These are phyloP conservation scores for Gnomoniopsis smithogilvyi DNA, from an alignment of 2,329 filamentous ascomycete species.

Conservation along the genomic window DNA sequence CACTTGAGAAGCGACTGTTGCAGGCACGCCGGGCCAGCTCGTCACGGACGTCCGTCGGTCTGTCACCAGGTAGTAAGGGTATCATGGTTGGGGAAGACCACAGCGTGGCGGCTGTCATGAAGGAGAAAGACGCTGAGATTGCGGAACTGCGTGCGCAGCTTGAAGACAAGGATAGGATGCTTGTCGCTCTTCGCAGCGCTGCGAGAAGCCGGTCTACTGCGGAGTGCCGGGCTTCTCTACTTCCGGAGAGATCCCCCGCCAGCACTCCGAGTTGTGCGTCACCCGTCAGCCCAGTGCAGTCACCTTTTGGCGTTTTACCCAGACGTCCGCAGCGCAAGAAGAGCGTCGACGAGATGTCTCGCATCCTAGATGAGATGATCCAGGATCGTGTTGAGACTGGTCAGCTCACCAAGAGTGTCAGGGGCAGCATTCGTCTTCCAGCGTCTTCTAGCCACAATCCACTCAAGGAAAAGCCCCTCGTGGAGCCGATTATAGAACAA, in stretches of 20 bases:
- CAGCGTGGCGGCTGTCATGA: constrained; percentile 67
- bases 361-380: constrained; percentile 95
- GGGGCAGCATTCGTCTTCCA: constrained; percentile 64
- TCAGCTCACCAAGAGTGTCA: constrained; percentile 62
- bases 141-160: constrained; percentile 82
- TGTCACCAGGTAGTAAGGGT: constrained; percentile 57
- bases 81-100: constrained; percentile 77
- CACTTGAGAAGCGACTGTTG: constrained; percentile 84
- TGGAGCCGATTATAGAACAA: neutral
- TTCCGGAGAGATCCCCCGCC: constrained; percentile 24
- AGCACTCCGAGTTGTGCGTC: constrained; percentile 20
- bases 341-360: constrained; percentile 89
- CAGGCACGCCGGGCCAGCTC: constrained; percentile 90
- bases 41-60: constrained; percentile 75
- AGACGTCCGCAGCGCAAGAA: constrained; percentile 43
- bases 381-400: constrained; percentile 79
- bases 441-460: neutral
- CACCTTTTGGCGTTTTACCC: constrained; percentile 20
- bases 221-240: constrained; percentile 30
- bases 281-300: constrained; percentile 24
- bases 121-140: constrained; percentile 91
- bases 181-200: constrained; percentile 79
- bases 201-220: constrained; percentile 82
- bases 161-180: constrained; percentile 94
- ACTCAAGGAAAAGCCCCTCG: constrained; percentile 35